Conservation (phyloP, 306 rosid species). For the Trifolium subterraneum region DNA sequence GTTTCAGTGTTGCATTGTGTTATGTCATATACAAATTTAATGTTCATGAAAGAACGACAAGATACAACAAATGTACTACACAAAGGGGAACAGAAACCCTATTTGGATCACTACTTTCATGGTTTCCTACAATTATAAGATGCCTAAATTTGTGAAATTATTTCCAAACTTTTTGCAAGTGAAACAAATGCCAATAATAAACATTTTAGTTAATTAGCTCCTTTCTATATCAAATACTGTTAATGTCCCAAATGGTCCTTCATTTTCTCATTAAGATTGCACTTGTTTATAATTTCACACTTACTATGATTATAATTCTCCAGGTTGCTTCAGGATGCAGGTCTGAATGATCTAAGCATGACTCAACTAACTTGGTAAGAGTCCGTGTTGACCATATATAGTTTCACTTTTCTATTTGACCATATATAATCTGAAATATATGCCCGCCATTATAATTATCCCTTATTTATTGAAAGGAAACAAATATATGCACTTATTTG, state of each 20-base stretch:
- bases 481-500: conserved; percentile 8
- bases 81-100: background rate
- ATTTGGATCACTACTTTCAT: background rate
- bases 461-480: conserved; percentile 17
- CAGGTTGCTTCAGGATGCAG: conserved; percentile 95
- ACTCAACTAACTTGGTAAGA: conserved; percentile 87
- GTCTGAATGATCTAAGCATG: conserved; percentile 70
- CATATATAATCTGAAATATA: background rate
- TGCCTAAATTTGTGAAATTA: background rate
- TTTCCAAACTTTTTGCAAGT: no score
- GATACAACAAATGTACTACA: background rate
- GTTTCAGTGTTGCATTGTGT: background rate
- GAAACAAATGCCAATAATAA: no score
- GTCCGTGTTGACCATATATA: conserved; percentile 3
- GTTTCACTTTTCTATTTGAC: conserved; percentile 12
- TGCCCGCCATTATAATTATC: conserved; percentile 6
- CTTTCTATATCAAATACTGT: background rate
- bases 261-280: conserved; percentile 9
- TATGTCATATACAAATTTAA: background rate
- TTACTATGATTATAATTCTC: conserved; percentile 38
- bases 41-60: background rate
- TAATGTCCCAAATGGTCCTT: conserved; percentile 12
- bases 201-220: background rate
- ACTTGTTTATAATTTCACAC: conserved; percentile 27
- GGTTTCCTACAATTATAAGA: background rate